phyloP scores from a whole-genome alignment of 1,284 basidiomycete species.

The Cryptococcus hybrid region DNA sequence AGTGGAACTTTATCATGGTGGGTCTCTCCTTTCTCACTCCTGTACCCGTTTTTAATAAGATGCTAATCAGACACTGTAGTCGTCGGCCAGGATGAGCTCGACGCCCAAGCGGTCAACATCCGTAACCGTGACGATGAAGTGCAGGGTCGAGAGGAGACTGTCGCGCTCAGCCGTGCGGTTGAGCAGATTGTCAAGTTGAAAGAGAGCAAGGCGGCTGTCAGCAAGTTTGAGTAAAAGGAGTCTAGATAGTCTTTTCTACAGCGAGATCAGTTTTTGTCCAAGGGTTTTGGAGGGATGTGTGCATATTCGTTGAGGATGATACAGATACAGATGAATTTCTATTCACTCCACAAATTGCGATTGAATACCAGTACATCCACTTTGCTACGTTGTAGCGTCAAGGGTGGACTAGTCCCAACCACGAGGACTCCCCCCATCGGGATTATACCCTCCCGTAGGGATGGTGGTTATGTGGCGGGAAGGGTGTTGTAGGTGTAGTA shows the following conservation, averaged over 20 bases:
- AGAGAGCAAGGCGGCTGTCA: slow-evolving; percentile 29
- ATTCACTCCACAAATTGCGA: neutral
- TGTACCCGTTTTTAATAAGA: neutral
- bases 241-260: no score
- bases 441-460: no score
- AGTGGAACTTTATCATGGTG: slow-evolving; percentile 94
- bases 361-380: neutral
- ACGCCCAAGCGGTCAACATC: slow-evolving; percentile 84
- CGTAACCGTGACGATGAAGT: slow-evolving; percentile 83
- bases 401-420: no score
- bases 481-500: no score
- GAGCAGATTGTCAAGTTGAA: slow-evolving; percentile 40
- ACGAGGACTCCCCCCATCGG: no score
- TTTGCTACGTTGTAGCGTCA: no score
- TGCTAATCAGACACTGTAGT: slow-evolving; percentile 55
- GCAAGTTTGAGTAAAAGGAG: slow-evolving; percentile 10
- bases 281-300: no score
- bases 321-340: neutral
- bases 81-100: slow-evolving; percentile 89
- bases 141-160: slow-evolving; percentile 46
- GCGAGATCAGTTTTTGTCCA: no score
- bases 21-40: slow-evolving; percentile 28
- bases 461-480: neutral
- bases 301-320: neutral
- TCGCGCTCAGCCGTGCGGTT: slow-evolving; percentile 40